Conservation (phyloP, 805 yeast species). For the Pichia sporocuriosa region DNA sequence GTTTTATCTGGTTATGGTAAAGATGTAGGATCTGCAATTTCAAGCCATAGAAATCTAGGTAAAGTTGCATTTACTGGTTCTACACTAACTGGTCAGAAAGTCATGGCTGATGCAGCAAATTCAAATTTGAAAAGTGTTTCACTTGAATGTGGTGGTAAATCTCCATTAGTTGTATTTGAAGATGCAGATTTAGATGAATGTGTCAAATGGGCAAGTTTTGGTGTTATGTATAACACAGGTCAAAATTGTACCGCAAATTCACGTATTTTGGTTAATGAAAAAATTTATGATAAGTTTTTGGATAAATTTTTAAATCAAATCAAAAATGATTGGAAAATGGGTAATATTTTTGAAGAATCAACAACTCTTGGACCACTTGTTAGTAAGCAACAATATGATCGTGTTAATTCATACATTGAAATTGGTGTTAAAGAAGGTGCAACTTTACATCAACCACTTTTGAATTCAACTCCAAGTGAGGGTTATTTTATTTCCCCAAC, state of each 20-base stretch:
- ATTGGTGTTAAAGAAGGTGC: constrained; percentile 45
- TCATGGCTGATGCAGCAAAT: constrained; percentile 63
- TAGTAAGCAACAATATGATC: constrained; percentile 49
- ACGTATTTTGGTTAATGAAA: constrained; percentile 51
- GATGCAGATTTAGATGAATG: constrained; percentile 64
- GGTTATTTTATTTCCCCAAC: constrained; percentile 76
- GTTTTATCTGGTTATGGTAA: constrained; percentile 65
- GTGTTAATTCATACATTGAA: constrained; percentile 39
- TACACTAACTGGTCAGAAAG: constrained; percentile 57
- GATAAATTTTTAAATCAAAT: constrained; percentile 39
- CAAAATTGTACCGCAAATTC: constrained; percentile 67
- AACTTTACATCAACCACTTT: constrained; percentile 35
- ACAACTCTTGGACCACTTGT: constrained; percentile 59
- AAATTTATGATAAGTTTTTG: constrained; percentile 48
- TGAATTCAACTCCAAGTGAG: constrained; percentile 33
- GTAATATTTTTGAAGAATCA: constrained; percentile 42
- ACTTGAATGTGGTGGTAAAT: constrained; percentile 69
- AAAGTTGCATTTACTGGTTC: constrained; percentile 64
- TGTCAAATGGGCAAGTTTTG: constrained; percentile 60
- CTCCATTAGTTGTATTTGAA: constrained; percentile 54
- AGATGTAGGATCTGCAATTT: constrained; percentile 61
- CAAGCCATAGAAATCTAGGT: constrained; percentile 50
- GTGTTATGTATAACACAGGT: constrained; percentile 59
- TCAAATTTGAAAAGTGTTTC: constrained; percentile 56
- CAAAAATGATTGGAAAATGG: constrained; percentile 44